Conservation (phyloP, 257 asterid genomes). For the Nicotiana paniculata region DNA sequence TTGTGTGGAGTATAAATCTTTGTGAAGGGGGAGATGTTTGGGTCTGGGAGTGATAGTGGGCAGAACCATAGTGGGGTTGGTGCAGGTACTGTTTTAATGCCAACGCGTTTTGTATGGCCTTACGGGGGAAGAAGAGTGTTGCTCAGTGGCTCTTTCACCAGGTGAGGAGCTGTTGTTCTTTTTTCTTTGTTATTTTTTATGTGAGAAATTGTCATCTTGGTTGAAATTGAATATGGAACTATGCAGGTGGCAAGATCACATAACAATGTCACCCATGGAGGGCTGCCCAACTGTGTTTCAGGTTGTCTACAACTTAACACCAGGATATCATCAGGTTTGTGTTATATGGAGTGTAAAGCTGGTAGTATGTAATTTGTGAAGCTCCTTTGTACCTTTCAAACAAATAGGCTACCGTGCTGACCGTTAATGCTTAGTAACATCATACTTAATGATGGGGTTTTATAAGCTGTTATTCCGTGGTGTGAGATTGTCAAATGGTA, state of each 20-base stretch:
- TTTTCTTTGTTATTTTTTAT: constrained; percentile 10
- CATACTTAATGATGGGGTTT: neutral
- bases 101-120: constrained; percentile 70
- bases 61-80: constrained; percentile 21
- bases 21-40: constrained; percentile 37
- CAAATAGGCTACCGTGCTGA: neutral
- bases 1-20: constrained; percentile 4
- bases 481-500: neutral
- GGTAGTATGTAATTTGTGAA: neutral
- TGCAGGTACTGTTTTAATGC: constrained; percentile 34
- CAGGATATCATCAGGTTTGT: constrained; percentile 69
- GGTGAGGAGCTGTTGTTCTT: constrained; percentile 33
- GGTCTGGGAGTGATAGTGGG: constrained; percentile 30
- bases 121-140: constrained; percentile 62
- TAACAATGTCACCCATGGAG: constrained; percentile 62
- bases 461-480: neutral
- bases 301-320: constrained; percentile 45
- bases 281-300: constrained; percentile 75
- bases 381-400: neutral
- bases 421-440: neutral
- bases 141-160: constrained; percentile 62
- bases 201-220: neutral
- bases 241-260: constrained; percentile 56
- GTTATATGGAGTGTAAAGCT: neutral
- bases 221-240: constrained; percentile 7